Evolutionary conservation across 2,329 filamentous ascomycete genomes (phyloP).

Genomic region (Pestalotiopsis sp.): DNA sequence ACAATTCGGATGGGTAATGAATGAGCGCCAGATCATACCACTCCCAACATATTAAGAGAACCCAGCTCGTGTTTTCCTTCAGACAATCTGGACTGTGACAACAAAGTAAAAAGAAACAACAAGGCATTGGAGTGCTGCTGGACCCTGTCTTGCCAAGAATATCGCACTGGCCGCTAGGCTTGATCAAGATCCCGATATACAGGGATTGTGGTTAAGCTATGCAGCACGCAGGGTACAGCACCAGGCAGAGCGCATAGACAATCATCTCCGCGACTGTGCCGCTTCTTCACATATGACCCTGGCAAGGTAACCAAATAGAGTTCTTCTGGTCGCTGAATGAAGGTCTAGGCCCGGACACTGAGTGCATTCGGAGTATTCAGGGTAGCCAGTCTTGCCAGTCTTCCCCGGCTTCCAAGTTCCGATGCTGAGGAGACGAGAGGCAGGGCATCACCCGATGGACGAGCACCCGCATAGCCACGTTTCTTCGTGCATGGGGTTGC

Average conservation of each 20-base stretch:
- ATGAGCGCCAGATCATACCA: not conserved
- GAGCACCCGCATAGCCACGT: not conserved
- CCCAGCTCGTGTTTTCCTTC: not conserved
- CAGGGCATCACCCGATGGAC: not conserved
- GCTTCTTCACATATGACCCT: not conserved
- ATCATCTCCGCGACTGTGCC: not conserved
- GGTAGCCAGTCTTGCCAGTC: not conserved
- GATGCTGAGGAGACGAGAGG: not conserved
- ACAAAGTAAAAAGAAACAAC: not conserved
- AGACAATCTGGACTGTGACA: no score
- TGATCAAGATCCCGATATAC: not conserved
- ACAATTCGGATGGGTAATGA: not conserved
- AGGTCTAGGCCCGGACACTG: not conserved
- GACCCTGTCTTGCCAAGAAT: not conserved
- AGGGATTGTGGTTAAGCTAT: not conserved
- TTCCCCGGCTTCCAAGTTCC: not conserved
- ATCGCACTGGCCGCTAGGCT: not conserved
- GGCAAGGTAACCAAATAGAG: not conserved
- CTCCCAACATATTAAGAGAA: not conserved
- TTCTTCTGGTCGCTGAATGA: not conserved
- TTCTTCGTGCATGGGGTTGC: not conserved
- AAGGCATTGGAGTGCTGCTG: not conserved
- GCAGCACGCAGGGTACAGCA: not conserved
- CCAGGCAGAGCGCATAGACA: not conserved
- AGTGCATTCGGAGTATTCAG: not conserved